Evolutionary conservation across 169 alveolate genomes (phyloP), one percentile per base, ranked within the genome.

Genomic region (Plasmodium vinckei): DNA sequence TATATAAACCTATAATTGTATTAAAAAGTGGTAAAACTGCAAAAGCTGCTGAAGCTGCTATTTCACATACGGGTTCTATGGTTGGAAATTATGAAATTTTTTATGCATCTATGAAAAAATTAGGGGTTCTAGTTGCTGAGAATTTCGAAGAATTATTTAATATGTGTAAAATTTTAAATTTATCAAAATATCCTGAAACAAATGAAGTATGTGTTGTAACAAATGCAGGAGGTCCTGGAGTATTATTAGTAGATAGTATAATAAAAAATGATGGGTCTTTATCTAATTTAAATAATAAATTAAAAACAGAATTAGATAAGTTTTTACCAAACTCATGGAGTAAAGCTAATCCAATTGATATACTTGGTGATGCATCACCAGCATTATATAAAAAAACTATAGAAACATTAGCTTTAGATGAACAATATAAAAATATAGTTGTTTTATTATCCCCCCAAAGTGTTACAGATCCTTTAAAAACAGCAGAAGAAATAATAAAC

Each of bases 141-240:
- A 69, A 88, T 90, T 92, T 94, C 49, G 93, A 92, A 39, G 96
- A 94, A 71, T 73, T 94, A 69, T 92, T 93, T 67, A 91, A 94
- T 42, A 77, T 88, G 92, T 94, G 92, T 21, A 73, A 86, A 53
- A 70, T 87, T 3, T 67, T 90, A 46, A 84, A 87, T 72, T 79
- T 89, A 19, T 88, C 91, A 42, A 94, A 92, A 23, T 75, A 87
- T 53, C 94, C 95, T 13, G 90, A 73, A 57, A 95, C 94, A 23
- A 92, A 92, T 68, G 92, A 88, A 53, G n/a, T 93, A 46, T 82
- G 87, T 25, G 94, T 95, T 2, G 56, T 95, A 49, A 95, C 97
- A 12, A 95, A 95, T 71, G 97, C 95, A 17, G 97, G 97, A 9
- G 97, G 97, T 0, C 96, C 94, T 1, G 97, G 95, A 6, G 97